Percentiles rank a stretch among this genome's conserved stretches.
phyloP scores from a whole-genome alignment of 2,329 filamentous ascomycete species.

The Alternaria atra region DNA sequence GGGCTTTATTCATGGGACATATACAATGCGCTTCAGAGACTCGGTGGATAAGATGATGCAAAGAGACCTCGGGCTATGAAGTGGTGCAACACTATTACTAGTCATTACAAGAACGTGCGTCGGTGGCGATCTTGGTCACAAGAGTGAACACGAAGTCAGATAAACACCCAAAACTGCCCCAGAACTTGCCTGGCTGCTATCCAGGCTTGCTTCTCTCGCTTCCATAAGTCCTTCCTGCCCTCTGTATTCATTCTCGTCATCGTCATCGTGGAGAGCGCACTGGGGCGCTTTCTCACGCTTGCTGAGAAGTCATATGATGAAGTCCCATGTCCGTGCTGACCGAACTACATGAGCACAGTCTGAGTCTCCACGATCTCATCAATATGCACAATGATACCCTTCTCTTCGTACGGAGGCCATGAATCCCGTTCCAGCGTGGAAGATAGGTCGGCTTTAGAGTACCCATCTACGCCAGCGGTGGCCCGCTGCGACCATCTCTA shows the following conservation, averaged over 20 bases:
- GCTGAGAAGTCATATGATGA: neutral
- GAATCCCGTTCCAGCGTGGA: neutral
- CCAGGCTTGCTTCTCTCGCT: too few species aligned
- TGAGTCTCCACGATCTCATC: neutral
- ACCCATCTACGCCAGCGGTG: neutral
- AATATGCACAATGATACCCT: neutral
- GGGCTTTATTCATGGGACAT: too few species aligned
- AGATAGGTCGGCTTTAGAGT: neutral
- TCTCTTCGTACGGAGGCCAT: neutral
- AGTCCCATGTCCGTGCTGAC: neutral
- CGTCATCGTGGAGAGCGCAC: too few species aligned
- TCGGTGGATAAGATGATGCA: neutral
- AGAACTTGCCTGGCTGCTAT: too few species aligned
- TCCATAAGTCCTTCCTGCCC: too few species aligned
- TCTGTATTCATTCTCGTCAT: too few species aligned
- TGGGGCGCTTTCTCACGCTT: neutral
- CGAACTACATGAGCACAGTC: neutral
- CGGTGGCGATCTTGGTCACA: neutral
- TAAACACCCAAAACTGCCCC: neutral
- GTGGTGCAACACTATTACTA: neutral
- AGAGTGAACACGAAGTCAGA: neutral
- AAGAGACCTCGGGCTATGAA: neutral
- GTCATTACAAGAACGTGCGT: neutral
- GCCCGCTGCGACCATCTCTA: too few species aligned
- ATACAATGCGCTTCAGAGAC: too few species aligned